These are phyloP conservation scores for Xylariaceae sp. DNA, from an alignment of 2,329 filamentous ascomycete species.

Conservation along the genomic window DNA sequence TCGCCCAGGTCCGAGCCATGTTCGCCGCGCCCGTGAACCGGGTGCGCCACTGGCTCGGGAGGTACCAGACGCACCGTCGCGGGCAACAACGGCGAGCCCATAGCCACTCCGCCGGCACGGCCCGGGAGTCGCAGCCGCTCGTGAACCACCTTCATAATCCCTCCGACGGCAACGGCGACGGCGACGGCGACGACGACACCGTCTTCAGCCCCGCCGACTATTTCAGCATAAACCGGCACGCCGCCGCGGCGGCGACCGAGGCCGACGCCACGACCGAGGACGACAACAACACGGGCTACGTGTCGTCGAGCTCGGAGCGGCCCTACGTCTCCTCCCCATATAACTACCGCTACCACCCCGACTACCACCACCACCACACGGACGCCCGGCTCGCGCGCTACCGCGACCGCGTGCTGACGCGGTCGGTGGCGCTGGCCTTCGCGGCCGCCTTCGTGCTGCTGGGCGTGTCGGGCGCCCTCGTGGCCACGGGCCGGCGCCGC, in stretches of 20 bases:
- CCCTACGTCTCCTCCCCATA: constrained; percentile 7
- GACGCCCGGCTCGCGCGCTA: constrained; percentile 43
- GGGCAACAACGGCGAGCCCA: neutral
- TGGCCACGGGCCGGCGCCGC: constrained; percentile 60
- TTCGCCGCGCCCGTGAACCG: constrained; percentile 42
- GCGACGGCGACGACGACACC: constrained; percentile 1
- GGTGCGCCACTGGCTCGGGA: constrained; percentile 41
- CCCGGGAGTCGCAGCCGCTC: constrained; percentile 21
- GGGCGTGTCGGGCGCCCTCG: constrained; percentile 55
- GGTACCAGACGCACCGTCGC: neutral
- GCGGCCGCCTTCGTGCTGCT: constrained; percentile 55
- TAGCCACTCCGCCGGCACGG: neutral
- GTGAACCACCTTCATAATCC: neutral
- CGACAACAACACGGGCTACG: constrained; percentile 32
- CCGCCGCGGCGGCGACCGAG: constrained; percentile 4
- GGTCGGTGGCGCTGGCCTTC: constrained; percentile 47
- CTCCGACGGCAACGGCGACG: constrained; percentile 8
- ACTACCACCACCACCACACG: constrained; percentile 40
- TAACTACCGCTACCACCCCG: constrained; percentile 19
- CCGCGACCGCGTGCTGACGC: constrained; percentile 49
- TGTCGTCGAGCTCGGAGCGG: constrained; percentile 34
- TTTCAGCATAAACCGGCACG: constrained; percentile 15
- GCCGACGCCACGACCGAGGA: constrained; percentile 30
- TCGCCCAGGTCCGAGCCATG: constrained; percentile 50
- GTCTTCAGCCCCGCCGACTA: constrained; percentile 16